Percentiles rank a stretch among this genome's conserved stretches.
phyloP scores from a whole-genome alignment of 2,329 filamentous ascomycete species.

The Penicillium brevicompactum region DNA sequence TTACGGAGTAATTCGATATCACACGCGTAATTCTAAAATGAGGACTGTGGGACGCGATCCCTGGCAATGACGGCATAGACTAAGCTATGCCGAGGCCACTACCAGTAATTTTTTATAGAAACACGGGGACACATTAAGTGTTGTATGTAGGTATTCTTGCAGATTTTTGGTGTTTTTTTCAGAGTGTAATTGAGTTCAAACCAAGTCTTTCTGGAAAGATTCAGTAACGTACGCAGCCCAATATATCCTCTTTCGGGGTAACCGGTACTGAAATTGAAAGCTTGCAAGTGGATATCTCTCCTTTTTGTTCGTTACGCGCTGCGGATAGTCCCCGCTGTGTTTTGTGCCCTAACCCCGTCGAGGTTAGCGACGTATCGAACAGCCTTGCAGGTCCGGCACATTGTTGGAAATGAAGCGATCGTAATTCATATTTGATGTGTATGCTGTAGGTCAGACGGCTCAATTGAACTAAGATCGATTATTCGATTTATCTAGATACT shows the following conservation, averaged over 20 bases:
- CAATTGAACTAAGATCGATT: neutral
- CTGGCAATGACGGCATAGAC: conserved; percentile 32
- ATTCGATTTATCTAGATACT: neutral
- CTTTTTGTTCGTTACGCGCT: conserved; percentile 16
- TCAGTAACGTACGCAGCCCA: conserved; percentile 1
- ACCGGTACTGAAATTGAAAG: conserved; percentile 21
- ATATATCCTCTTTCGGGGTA: conserved; percentile 21
- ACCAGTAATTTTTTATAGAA: conserved; percentile 6
- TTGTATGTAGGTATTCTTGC: neutral
- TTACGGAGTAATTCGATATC: conserved; percentile 6
- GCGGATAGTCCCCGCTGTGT: conserved; percentile 27
- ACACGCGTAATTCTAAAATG: conserved; percentile 22
- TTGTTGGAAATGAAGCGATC: neutral
- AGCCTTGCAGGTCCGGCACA: conserved; percentile 16
- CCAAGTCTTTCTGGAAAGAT: neutral
- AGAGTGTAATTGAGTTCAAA: neutral
- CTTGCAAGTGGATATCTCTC: conserved; percentile 18
- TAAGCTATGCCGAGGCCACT: conserved; percentile 18
- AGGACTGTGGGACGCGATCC: conserved; percentile 36
- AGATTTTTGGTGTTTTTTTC: neutral
- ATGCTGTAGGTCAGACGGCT: neutral
- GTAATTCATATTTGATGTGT: neutral
- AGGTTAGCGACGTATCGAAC: conserved; percentile 21
- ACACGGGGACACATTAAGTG: neutral
- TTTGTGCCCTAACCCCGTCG: conserved; percentile 15